Base-by-base conservation (phyloP, 768 basidiomycete genomes). In the Xerocomellus chrysenteron region DNA sequence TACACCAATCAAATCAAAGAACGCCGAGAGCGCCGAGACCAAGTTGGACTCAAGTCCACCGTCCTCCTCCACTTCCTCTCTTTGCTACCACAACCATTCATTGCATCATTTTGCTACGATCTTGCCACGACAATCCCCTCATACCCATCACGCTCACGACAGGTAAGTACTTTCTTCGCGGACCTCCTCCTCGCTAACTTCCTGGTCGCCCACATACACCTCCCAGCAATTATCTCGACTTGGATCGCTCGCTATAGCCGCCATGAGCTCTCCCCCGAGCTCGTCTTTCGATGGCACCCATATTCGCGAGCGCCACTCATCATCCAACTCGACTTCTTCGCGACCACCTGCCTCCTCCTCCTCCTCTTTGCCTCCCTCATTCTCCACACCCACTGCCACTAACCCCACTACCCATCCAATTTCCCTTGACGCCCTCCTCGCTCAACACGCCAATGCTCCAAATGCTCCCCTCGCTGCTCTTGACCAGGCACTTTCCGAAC, bases 401-500 rank as follows among this genome's bases (percentile, higher is more conserved):
- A 55, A 53, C 49, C 56, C 62, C 30, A 63, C 72, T 3, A 63
- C 70, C 39, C 55, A 61, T 47, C 71, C 79, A 6, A 70, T 84
- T 55, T 74, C 84, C 6, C 67, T 81, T 49, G 84, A 86, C 4
- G 64, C 76, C 17, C 75, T 89, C 52, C 77, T 92, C 61, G 72
- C 78, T 42, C 71, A 78, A 28, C 80, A 91, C 62, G 77, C 82
- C 7, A 65, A 71, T 21, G 73, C 82, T 1, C 69, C 78, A 46
- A 82, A 86, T 72, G 85, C 85, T 40, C 78, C 62, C 43, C 69
- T 71, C 42, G 73, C 70, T 36, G 92, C 94, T 4, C 80, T 96
- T 30, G 91, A 93, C 26, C 82, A 85, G 55, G 83, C 86, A 9
- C 77, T 96, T 28, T 78, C 79, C 16, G 94, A 98, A 65, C 83